Evolutionary conservation across 148 eudicot genomes (phyloP), one percentile per base, ranked within the genome.

Genomic region (Fallopia convolvulus): DNA sequence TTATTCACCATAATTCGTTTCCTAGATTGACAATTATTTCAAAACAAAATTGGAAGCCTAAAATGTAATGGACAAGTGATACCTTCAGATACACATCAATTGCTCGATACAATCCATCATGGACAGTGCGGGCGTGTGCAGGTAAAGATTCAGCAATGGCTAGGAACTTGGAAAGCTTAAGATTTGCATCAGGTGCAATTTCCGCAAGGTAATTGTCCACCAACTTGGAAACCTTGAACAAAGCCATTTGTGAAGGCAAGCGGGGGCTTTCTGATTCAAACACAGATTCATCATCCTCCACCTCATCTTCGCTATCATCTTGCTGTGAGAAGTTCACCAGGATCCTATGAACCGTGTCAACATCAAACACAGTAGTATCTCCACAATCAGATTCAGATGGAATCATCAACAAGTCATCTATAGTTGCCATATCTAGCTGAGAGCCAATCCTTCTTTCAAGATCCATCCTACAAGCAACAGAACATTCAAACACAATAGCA

Each of bases 361-460:
- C 97, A 83, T 95, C 99, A 74, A 91, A 95, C 53, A 90, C 63
- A 20, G 97, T 42, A 42, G 46, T 94, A 74, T 92, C 97, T 8
- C 90, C 87, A 39, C 90, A 83, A 55, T 90, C 89, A n/a, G 86
- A 87, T 70, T 90, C 89, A 21, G 99, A 94, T 18, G 99, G 97
- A 70, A 95, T 90, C 79, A 95, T 91, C 79, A 95, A 77, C 75
- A 95, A 90, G 77, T 95, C 97, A 80, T 92, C 92, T 20, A 95
- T 86, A 78, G 91, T 88, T 17, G 96, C 99, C 77, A 87, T 78
- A 75, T 95, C 99, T 70, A 95, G 82, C 79, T 95, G 97, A 2
- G 97, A 88, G 47, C 94, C 99, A 0, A 95, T 92, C 76, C 99
- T 83, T 79, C 97, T 88, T 80, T 95, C 99, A 1, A 95, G 90